Conservation (phyloP, 2,329 filamentous ascomycete species). For the Hypomyces rosellus region DNA sequence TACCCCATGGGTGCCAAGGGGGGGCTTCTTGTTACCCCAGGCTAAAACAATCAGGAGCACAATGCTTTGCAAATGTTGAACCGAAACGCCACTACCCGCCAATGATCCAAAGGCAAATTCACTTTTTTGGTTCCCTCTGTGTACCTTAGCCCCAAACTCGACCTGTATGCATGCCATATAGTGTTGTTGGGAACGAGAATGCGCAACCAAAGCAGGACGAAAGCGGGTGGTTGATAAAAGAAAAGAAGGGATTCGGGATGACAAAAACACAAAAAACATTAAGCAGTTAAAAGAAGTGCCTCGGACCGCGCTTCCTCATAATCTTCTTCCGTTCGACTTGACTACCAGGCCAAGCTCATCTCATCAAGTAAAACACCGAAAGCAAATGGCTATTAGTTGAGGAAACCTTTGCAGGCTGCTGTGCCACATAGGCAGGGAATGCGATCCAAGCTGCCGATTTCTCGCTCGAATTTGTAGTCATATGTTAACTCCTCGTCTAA, state of each 20-base stretch:
- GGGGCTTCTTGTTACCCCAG: background rate
- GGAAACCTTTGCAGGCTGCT: slow-evolving; percentile 94
- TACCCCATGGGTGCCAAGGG: slow-evolving; percentile 2
- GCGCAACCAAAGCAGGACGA: slow-evolving; percentile 1
- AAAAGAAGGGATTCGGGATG: background rate
- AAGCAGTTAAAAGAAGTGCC: slow-evolving; percentile 1
- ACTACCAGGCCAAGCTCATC: background rate
- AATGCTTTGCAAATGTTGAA: background rate
- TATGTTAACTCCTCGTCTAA: slow-evolving; percentile 97
- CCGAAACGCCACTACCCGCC: slow-evolving; percentile 5
- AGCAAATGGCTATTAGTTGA: slow-evolving; percentile 62
- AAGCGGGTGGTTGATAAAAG: background rate
- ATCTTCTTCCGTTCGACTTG: background rate
- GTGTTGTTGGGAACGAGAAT: slow-evolving; percentile 1
- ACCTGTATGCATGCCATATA: slow-evolving; percentile 1
- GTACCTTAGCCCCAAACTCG: background rate
- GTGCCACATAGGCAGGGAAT: slow-evolving; percentile 97
- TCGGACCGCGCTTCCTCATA: background rate
- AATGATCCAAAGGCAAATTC: slow-evolving; percentile 16
- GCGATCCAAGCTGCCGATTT: slow-evolving; percentile 88
- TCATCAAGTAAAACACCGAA: background rate
- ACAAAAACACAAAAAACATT: slow-evolving; percentile 1
- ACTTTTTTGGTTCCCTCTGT: slow-evolving; percentile 9
- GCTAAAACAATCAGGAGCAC: background rate
- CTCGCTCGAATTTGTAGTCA: slow-evolving; percentile 99